phyloP scores from a whole-genome alignment of 1,284 basidiomycete species.

The Amylostereum chailletii region DNA sequence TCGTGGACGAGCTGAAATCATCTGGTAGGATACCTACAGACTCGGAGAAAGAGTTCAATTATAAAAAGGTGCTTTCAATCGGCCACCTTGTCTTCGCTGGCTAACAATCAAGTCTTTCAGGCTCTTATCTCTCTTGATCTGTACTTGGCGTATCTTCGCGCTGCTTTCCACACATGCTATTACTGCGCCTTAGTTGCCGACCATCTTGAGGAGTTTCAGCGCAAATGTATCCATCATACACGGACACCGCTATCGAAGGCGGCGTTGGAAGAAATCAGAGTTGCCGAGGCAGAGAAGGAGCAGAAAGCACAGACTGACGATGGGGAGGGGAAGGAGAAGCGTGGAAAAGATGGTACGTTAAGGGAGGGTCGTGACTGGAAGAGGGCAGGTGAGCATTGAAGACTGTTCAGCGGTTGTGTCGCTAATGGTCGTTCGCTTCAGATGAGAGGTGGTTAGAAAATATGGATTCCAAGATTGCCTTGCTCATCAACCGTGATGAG shows the following conservation, averaged over 20 bases:
- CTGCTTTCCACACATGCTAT: slow-evolving; percentile 86
- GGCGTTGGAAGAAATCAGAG: slow-evolving; percentile 47
- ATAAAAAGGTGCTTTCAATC: slow-evolving; percentile 49
- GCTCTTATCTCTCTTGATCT: slow-evolving; percentile 66
- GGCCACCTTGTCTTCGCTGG: too few relatives aligned
- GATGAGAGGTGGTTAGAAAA: slow-evolving; percentile 85
- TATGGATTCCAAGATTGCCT: slow-evolving; percentile 76
- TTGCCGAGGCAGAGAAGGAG: slow-evolving; percentile 26
- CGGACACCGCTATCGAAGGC: slow-evolving; percentile 62
- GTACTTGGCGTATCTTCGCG: slow-evolving; percentile 77
- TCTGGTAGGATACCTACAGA: slow-evolving; percentile 47
- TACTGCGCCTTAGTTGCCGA: slow-evolving; percentile 90
- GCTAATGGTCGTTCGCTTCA: slow-evolving; percentile 18
- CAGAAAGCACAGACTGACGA: slow-evolving; percentile 11
- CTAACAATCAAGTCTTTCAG: too few relatives aligned
- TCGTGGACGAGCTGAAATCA: slow-evolving; percentile 58
- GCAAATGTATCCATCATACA: slow-evolving; percentile 88
- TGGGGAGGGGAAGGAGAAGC: slow-evolving; percentile 15
- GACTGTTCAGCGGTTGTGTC: slow-evolving; percentile 3
- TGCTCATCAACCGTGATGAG: slow-evolving; percentile 65
- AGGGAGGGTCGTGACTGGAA: slow-evolving; percentile 52
- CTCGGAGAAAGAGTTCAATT: slow-evolving; percentile 56
- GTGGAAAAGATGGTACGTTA: slow-evolving; percentile 31
- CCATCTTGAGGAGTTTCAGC: slow-evolving; percentile 88
- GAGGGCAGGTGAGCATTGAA: slow-evolving; percentile 48